Evolutionary conservation across 2,329 filamentous ascomycete genomes (phyloP).

Genomic region (Colletotrichum lindemuthianum): DNA sequence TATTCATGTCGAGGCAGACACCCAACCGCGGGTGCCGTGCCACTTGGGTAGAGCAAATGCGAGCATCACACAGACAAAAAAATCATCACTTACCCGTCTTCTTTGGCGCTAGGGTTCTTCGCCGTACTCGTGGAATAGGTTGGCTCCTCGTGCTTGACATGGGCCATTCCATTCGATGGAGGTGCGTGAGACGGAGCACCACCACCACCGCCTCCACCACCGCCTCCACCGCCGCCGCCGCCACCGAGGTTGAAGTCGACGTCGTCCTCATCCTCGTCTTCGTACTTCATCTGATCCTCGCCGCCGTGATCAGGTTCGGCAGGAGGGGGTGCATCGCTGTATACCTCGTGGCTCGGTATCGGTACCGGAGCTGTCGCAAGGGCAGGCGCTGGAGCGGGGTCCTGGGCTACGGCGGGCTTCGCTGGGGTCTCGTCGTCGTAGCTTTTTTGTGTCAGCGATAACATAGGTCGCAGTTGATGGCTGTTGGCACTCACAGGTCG

Average conservation of each 20-base stretch:
- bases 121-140: constrained; percentile 43
- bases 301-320: constrained; percentile 50
- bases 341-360: constrained; percentile 43
- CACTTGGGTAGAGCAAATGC: constrained; percentile 13
- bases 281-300: constrained; percentile 53
- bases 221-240: constrained; percentile 42
- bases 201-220: constrained; percentile 36
- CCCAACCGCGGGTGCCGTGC: constrained; percentile 10
- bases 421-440: constrained; percentile 73
- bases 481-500: constrained; percentile 75
- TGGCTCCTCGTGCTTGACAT: constrained; percentile 44
- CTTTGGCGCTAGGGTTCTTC: constrained; percentile 78
- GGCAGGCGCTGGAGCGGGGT: constrained; percentile 47
- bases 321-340: constrained; percentile 41
- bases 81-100: constrained; percentile 80
- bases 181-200: constrained; percentile 17
- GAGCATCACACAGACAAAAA: constrained; percentile 34
- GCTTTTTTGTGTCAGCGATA: constrained; percentile 48
- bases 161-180: constrained; percentile 29
- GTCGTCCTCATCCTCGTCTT: constrained; percentile 64
- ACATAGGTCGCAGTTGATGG: constrained; percentile 38
- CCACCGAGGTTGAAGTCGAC: constrained; percentile 66
- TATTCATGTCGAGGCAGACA: constrained; percentile 16
- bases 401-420: constrained; percentile 45
- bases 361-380: constrained; percentile 40